Evolutionary conservation across 2,329 filamentous ascomycete genomes (phyloP), one percentile per base, ranked within the genome.

Genomic region (Drechslerella stenobrocha): DNA sequence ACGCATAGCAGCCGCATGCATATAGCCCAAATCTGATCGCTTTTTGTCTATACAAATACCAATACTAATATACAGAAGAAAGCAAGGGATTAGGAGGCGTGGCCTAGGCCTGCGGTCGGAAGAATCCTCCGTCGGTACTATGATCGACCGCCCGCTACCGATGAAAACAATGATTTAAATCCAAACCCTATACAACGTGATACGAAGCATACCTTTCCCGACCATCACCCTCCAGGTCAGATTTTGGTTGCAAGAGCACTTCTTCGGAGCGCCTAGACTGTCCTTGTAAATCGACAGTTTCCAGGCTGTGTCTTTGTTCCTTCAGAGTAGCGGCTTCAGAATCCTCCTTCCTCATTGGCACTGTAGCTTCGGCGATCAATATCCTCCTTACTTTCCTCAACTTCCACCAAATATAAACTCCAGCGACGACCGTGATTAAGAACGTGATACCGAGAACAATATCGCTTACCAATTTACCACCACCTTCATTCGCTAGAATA

Each of bases 381-480:
- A 73, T 58, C 57, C 71, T 73, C 73, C 78, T 77, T 47, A 74
- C 73, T 8, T 64, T 70, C 6, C 73, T 70, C 75, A 79, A 77
- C 71, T 76, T 76, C 55, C 65, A 71, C 69, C 74, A 77, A 26
- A 79, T 76, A 58, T 76, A 78, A 0, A 73, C 72, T 0, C 75
- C 77, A 11, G 76, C 73, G 3, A 74, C 70, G 18, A 79, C 69
- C 13, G 77, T 79, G 37, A 77, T 59, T 5, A 74, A 58, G 13
- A 75, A 74, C 0, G 76, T 76, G 20, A 75, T 65, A 22, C 70
- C 74, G 13, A 78, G 73, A 1, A 78, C 74, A 26, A 76, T 70
- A 51, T 60, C 56, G 35, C 55, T 67, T 5, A 67, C 55, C 20
- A 45, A n/a, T n/a, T 30, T 51, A 7, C 63, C 55, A 7, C 55